Conservation (phyloP, 1,284 basidiomycete species). For the Takashimella koratensis region DNA sequence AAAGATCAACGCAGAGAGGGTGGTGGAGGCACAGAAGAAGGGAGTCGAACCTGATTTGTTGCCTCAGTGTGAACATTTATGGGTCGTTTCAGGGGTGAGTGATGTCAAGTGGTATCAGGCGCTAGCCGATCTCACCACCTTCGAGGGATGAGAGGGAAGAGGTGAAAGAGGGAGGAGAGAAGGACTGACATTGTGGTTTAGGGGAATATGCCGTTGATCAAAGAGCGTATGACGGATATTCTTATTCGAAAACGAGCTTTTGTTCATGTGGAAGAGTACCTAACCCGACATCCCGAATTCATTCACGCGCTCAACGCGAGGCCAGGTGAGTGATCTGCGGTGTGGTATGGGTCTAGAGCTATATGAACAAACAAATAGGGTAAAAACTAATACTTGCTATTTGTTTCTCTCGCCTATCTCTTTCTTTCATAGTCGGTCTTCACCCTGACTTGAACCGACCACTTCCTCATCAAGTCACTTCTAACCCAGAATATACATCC, state of each 20-base stretch:
- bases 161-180: too few species aligned
- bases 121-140: too few species aligned
- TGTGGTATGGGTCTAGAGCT: too few species aligned
- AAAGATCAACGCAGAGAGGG: constrained; percentile 33
- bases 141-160: too few species aligned
- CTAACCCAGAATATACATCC: constrained; percentile 14
- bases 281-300: constrained; percentile 47
- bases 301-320: constrained; percentile 36
- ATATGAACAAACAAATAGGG: too few species aligned
- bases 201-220: constrained; percentile 42
- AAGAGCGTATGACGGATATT: constrained; percentile 46
- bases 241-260: constrained; percentile 45
- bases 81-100: constrained; percentile 46
- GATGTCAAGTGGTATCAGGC: too few species aligned
- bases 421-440: constrained; percentile 25
- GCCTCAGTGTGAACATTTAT: constrained; percentile 47
- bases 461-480: constrained; percentile 9
- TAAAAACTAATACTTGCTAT: too few species aligned
- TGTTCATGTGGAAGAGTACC: constrained; percentile 48
- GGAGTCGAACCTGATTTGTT: constrained; percentile 24
- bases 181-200: constrained; percentile 7
- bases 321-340: constrained; percentile 28
- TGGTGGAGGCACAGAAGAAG: constrained; percentile 8
- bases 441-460: constrained; percentile 41
- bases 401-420: too few species aligned